A percentile compares a stretch with the other conserved stretches of the same genome.
Conservation (phyloP, 345 rosid genomes). For the Pugionium cornutum region DNA sequence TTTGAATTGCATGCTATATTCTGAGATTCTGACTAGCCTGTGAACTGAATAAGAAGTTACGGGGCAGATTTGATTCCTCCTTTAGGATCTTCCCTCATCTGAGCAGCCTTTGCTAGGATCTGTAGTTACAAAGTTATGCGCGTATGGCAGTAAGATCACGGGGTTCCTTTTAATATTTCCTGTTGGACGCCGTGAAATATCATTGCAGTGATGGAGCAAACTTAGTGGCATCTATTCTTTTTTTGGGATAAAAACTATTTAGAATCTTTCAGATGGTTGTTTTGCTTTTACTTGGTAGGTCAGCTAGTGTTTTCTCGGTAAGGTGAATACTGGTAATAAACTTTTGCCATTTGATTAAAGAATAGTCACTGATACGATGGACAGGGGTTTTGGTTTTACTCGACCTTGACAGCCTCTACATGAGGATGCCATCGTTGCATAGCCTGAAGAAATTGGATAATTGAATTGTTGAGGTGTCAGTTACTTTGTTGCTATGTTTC, state of each 20-base stretch:
- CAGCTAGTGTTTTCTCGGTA: not conserved
- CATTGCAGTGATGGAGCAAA: not conserved
- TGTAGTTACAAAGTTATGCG: conserved; percentile 8
- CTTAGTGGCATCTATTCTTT: conserved; percentile 11
- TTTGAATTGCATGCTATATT: conserved; percentile 19
- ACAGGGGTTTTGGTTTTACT: conserved; percentile 10
- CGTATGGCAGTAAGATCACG: not conserved
- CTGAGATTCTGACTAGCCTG: conserved; percentile 1
- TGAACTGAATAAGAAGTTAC: conserved; percentile 10
- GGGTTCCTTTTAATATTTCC: not conserved
- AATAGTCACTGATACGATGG: conserved; percentile 1
- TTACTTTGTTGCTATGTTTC: conserved; percentile 9
- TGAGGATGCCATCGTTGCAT: not conserved
- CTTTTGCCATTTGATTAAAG: not conserved
- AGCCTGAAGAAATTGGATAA: conserved; percentile 7
- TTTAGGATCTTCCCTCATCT: conserved; percentile 8
- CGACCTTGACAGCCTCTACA: conserved; percentile 13
- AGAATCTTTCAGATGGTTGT: conserved; percentile 16
- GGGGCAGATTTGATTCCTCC: conserved; percentile 4
- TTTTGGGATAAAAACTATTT: not conserved
- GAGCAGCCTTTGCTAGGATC: conserved; percentile 28
- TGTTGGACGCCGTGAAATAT: not conserved
- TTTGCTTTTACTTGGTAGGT: not conserved
- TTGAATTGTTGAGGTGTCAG: not conserved
- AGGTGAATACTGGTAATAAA: not conserved